phyloP scores from a whole-genome alignment of 768 basidiomycete genomes.

The Kwoniella pini region DNA sequence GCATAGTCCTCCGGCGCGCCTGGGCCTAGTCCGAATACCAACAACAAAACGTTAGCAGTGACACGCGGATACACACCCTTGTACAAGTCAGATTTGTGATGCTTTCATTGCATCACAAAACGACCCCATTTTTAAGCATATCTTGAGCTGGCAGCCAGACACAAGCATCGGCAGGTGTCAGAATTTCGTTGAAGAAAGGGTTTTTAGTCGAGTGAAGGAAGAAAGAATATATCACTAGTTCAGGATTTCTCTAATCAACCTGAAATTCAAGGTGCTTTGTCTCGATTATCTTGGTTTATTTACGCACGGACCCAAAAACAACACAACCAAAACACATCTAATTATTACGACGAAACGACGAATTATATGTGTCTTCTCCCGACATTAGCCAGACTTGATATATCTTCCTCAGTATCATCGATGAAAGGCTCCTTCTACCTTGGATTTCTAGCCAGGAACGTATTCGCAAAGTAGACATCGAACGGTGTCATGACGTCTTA shows the following conservation, averaged over 20 bases:
- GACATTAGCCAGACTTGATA: background rate
- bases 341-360: background rate
- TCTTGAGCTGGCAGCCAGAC: background rate
- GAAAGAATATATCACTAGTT: background rate
- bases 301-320: background rate
- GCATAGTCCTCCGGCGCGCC: too few relatives aligned
- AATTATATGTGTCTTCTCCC: background rate
- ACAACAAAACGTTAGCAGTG: too few relatives aligned
- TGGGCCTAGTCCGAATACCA: too few relatives aligned
- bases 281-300: background rate
- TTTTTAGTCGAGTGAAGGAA: background rate
- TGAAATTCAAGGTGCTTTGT: too few relatives aligned
- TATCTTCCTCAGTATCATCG: background rate
- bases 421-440: background rate
- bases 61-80: too few relatives aligned
- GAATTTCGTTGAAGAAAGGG: background rate
- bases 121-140: constrained; percentile 8
- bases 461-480: background rate
- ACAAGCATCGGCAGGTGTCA: background rate
- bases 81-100: too few relatives aligned
- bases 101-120: too few relatives aligned
- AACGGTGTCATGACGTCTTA: constrained; percentile 9
- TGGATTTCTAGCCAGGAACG: background rate
- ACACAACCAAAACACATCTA: background rate
- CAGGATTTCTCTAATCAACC: background rate